Evolutionary conservation across 805 yeast genomes (phyloP), one percentile per base, ranked within the genome.

Genomic region (Kluyveromyces aestuarii): DNA sequence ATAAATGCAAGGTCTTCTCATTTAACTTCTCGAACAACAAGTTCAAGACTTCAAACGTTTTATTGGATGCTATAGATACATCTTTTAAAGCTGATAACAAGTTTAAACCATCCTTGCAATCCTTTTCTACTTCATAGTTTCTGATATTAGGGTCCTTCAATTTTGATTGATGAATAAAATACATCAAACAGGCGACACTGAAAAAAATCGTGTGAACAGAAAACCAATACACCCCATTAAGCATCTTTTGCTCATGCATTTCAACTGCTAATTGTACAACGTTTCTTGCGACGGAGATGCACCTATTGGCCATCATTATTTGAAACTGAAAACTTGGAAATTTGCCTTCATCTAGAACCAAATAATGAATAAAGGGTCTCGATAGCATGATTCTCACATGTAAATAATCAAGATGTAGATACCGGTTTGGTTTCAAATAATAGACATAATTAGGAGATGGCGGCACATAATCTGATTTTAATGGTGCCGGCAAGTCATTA

Each of bases 161-260:
- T 17, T 40, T 44, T 18, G 40, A 43, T 40, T 53, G 58, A 52
- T 57, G 56, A 27, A 55, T 52, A 42, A 55, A 87, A 59, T 83
- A 87, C 16, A 87, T 84, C 56, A 88, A 71, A 59, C 95, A 85
- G 0, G 96, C 95, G 51, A 88, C 88, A 2, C 95, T 82, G 67
- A 87, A 87, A 63, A 88, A 89, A 6, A 89, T 83, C 0, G 96
- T 87, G 63, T 89, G 89, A 60, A 86, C 84, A 7, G 93, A 81
- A 61, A 87, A 89, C 96, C 96, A 88, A 61, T 89, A 90, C 2
- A 93, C 85, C 0, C 96, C 96, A 54, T 82, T 79, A 38, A 89
- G 69, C 64, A 87, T 72, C 50, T 82, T 74, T 52, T 81, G 79
- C 54, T 78, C 75, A 52, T 84, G 81, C 88, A 89, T 80, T 59